A percentile compares a stretch with the other conserved stretches of the same genome.
These are phyloP conservation scores for Candida germanica DNA, from an alignment of 805 yeast genomes.

Conservation along the genomic window DNA sequence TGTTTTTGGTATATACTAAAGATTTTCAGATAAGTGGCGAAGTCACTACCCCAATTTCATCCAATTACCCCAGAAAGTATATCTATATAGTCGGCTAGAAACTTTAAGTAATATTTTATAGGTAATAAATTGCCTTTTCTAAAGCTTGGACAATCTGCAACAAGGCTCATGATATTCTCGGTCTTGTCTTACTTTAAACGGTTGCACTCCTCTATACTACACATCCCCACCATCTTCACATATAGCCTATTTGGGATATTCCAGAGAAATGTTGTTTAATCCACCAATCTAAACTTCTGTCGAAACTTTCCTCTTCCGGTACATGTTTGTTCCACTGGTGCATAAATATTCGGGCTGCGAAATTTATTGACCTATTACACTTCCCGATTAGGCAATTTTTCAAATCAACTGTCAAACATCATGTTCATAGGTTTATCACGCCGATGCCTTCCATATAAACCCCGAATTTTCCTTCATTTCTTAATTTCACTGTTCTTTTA, in stretches of 20 bases:
- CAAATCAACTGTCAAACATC: conserved; percentile 10
- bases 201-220: not conserved
- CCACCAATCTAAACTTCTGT: conserved; percentile 1
- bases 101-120: too few species aligned
- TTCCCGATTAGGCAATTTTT: conserved; percentile 19
- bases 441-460: not conserved
- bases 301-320: not conserved
- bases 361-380: conserved; percentile 7
- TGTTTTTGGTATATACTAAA: conserved; percentile 65
- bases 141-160: too few species aligned
- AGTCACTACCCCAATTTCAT: too few species aligned
- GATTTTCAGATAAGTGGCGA: conserved; percentile 61
- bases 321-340: not conserved
- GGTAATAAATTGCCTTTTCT: too few species aligned
- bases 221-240: not conserved
- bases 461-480: not conserved
- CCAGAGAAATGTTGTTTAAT: too few species aligned
- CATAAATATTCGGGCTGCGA: not conserved
- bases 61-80: too few species aligned
- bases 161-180: too few species aligned
- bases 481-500: too few species aligned
- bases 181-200: not conserved
- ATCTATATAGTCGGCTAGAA: too few species aligned
- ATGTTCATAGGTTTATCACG: not conserved
- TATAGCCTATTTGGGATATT: conserved; percentile 2